Evolutionary conservation across 78 protist genomes (phyloP), one percentile per base, ranked within the genome.

Genomic region (Anaeramoeba ignava): DNA sequence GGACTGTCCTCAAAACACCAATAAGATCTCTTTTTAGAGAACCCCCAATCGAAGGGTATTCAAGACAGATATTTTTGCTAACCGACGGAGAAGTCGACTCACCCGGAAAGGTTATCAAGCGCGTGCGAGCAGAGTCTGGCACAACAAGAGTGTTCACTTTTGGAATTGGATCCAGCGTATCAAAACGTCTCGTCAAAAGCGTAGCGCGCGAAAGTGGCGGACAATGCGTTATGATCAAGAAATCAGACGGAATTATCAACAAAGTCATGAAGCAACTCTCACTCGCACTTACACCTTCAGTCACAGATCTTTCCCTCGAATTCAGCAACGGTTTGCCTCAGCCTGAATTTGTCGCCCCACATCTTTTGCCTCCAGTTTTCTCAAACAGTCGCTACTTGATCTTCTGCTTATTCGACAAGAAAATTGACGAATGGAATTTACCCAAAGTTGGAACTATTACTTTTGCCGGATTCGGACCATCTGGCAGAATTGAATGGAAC

Each of bases 11-110:
- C 27, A 82, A 84, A 17, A 2, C 0, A 34, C 90, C 89, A 3
- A 54, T 87, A 38, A 41, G n/a, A 36, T 42, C 23, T 78, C 36
- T 87, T 33, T 33, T 33, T 0, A 34, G 42, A 39, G 68, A 39
- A 79, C 78, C 86, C 3, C 39, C 8, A 2, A n/a, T n/a, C n/a
- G n/a, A n/a, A n/a, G n/a, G n/a, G n/a, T n/a, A n/a, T n/a, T 83
- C 91, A 33, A 84, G 95, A 34, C 92, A 89, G 41, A 80, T 93
- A 42, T 91, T 93, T 41, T 85, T 93, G 27, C 84, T 93, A 40
- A 93, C 95, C 2, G 95, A 93, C 85, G 95, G 95, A 37, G 88
- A 90, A 78, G 82, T 93, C 1, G n/a, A n/a, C n/a, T n/a, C n/a
- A n/a, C n/a, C n/a, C n/a, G n/a, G n/a, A n/a, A n/a, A n/a, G n/a